Evolutionary conservation across 2,329 filamentous ascomycete species (phyloP).

Genomic region (Rhinocladiella similis): DNA sequence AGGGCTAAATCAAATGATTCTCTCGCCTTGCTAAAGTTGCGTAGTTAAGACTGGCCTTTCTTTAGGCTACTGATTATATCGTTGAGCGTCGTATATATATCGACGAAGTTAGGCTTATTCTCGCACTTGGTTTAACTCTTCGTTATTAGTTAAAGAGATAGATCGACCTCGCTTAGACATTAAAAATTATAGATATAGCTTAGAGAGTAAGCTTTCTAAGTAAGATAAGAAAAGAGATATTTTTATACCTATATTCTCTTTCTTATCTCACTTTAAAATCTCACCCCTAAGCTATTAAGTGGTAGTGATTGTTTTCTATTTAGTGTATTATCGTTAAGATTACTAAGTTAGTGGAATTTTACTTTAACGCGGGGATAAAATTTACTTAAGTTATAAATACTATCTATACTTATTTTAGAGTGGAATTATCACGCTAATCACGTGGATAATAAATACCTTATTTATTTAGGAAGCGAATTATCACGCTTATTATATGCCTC

Average conservation of each 20-base stretch:
- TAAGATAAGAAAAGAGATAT: neutral
- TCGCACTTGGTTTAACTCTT: neutral
- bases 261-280: neutral
- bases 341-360: neutral
- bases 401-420: neutral
- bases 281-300: neutral
- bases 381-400: neutral
- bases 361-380: neutral
- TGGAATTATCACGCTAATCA: too few relatives aligned
- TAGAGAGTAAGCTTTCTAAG: neutral
- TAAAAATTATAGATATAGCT: neutral
- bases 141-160: neutral
- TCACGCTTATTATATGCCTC: neutral
- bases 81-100: too few relatives aligned
- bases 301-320: neutral
- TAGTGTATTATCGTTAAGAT: neutral
- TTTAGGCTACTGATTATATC: too few relatives aligned
- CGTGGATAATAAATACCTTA: too few relatives aligned
- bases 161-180: neutral
- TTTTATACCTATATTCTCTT: neutral
- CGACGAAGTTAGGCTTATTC: neutral
- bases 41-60: too few relatives aligned
- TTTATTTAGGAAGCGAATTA: neutral
- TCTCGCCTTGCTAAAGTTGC: too few relatives aligned
- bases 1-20: too few relatives aligned